phyloP scores from a whole-genome alignment of 352 stramenopile species.

The Phytophthora ramorum region DNA sequence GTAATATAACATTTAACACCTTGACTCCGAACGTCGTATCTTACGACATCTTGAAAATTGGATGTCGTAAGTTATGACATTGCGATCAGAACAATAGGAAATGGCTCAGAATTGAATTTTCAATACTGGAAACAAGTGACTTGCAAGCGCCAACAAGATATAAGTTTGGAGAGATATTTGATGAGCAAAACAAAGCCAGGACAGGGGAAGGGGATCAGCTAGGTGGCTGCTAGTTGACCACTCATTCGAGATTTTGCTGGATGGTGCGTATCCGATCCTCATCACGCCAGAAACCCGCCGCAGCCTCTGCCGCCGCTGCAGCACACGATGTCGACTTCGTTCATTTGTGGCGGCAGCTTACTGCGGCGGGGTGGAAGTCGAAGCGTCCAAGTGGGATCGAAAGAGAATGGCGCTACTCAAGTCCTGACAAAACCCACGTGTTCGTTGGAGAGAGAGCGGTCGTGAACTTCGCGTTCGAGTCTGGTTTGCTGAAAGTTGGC shows the following conservation, averaged over 20 bases:
- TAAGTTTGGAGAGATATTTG: too few relatives aligned
- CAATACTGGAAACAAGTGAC: not conserved
- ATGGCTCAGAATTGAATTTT: not conserved
- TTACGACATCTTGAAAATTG: not conserved
- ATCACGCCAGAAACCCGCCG: too few relatives aligned
- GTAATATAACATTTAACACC: too few relatives aligned
- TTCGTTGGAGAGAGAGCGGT: conserved; percentile 14
- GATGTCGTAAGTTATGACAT: not conserved
- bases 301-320: not conserved
- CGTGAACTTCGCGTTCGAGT: conserved; percentile 11
- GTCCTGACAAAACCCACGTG: conserved; percentile 3
- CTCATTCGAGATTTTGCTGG: too few relatives aligned
- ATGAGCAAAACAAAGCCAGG: too few relatives aligned
- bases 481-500: conserved; percentile 10
- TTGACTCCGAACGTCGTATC: not conserved
- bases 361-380: not conserved
- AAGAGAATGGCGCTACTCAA: conserved; percentile 14
- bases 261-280: too few relatives aligned
- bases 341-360: conserved; percentile 3
- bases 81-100: not conserved
- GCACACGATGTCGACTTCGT: conserved; percentile 8
- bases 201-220: too few relatives aligned
- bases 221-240: too few relatives aligned
- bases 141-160: not conserved
- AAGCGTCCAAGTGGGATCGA: conserved; percentile 3